Base-by-base conservation (phyloP, 768 basidiomycete genomes). In the Termitomyces sp. region DNA sequence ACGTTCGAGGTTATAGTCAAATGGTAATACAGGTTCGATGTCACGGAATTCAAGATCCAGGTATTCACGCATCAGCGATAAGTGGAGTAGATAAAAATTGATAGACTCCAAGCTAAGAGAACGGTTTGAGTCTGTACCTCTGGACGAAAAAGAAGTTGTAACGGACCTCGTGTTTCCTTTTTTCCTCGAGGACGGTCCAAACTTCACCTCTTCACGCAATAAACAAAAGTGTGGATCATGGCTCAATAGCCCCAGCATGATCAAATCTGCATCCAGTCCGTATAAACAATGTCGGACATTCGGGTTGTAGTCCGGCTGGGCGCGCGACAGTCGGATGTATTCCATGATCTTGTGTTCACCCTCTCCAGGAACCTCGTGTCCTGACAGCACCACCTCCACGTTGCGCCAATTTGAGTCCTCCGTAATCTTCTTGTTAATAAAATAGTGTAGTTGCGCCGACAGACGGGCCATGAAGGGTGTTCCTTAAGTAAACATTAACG, bases 291-390 rank as follows among this genome's bases (percentile, higher is more conserved):
- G 97, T 64, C 97, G 89, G 55, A 95, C 83, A 72, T 98, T 98
- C 4, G 96, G 93, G 74, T 97, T 90, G 77, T 98, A 95, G 70
- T 93, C 89, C 8, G 91, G 92, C 71, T 98, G 97, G 32, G 97
- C 95, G 65, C 95, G 90, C 53, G 90, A 88, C 60, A 94, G 75
- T 39, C 97, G 89, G 70, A 99, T 98, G 74, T 95, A 99, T 71
- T 98, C 97, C 91, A 98, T 98, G 64, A 99, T 95, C 80, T 99
- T 99, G 83, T 99, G 97, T 70, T 99, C 97, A 59, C 97, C 97
- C 74, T 99, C 97, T 64, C 97, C 97, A 0, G 97, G 97, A 3
- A 98, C 95, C 66, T 99, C 96, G 71, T 98, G 95, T 12, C 97
- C 97, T 30, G 93, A 96, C 37, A 99, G 79, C 39, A 99, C 91